A percentile compares a stretch with the other conserved stretches of the same genome.
Evolutionary conservation across 2,329 filamentous ascomycete species (phyloP).

Genomic region (Penicillium sumatraense): DNA sequence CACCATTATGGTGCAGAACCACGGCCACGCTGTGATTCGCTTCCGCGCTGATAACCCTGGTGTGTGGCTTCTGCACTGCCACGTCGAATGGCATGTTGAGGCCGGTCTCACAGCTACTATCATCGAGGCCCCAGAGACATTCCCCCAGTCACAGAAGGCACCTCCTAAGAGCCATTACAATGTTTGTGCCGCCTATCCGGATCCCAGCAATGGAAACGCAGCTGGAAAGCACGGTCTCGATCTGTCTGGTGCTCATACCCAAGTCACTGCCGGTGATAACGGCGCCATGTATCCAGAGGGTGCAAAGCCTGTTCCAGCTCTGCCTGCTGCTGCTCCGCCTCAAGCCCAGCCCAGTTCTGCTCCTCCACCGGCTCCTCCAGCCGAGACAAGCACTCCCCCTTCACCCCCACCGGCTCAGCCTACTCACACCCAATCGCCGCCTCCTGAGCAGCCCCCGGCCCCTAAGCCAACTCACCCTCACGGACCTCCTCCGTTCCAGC

Average conservation of each 20-base stretch:
- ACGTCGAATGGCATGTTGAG: constrained; percentile 43
- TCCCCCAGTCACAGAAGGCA: constrained; percentile 17
- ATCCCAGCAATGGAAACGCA: constrained; percentile 27
- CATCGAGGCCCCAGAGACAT: constrained; percentile 38
- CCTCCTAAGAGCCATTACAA: constrained; percentile 28
- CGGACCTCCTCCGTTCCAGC: background rate
- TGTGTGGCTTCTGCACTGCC: constrained; percentile 44
- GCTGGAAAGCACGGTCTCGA: constrained; percentile 26
- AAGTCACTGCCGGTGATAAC: constrained; percentile 7
- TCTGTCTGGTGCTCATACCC: constrained; percentile 17
- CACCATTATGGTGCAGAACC: constrained; percentile 39
- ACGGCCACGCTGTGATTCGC: constrained; percentile 37
- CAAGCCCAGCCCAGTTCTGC: background rate
- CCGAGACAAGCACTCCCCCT: background rate
- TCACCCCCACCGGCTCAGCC: background rate
- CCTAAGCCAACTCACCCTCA: background rate
- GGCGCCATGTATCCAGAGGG: constrained; percentile 23
- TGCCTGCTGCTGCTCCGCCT: background rate
- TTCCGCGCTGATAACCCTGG: constrained; percentile 43
- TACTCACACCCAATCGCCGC: background rate
- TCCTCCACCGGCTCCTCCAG: background rate
- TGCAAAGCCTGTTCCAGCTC: background rate
- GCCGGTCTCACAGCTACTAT: constrained; percentile 37
- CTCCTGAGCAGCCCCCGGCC: constrained; percentile 8
- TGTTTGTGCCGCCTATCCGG: constrained; percentile 28